Evolutionary conservation across 2,329 filamentous ascomycete species (phyloP).

Genomic region (Botrytis hyacinthi): DNA sequence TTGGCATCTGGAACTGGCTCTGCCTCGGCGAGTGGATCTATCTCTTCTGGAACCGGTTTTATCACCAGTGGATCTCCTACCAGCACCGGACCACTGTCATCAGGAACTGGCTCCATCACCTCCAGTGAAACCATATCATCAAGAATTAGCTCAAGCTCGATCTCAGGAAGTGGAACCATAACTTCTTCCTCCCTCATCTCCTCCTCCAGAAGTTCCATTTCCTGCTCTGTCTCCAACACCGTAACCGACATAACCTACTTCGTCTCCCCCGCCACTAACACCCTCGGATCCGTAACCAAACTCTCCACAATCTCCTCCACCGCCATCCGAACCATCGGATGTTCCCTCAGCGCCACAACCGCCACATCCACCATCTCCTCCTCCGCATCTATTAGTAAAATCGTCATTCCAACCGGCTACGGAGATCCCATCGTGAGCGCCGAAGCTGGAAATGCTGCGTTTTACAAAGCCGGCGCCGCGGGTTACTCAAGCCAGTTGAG

Average conservation of each 20-base stretch:
- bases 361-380: slow-evolving; percentile 2
- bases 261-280: not conserved
- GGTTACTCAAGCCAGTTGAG: not conserved
- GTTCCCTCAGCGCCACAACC: slow-evolving; percentile 7
- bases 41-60: not conserved
- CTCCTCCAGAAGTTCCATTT: not conserved
- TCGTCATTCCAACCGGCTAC: slow-evolving; percentile 6
- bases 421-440: slow-evolving; percentile 1
- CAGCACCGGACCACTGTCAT: not conserved
- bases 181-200: not conserved
- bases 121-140: not conserved
- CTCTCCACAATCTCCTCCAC: slow-evolving; percentile 12
- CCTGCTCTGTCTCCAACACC: slow-evolving; percentile 8
- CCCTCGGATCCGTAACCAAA: slow-evolving; percentile 1
- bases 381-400: slow-evolving; percentile 11
- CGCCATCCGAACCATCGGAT: not conserved
- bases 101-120: not conserved
- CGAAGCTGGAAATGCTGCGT: not conserved
- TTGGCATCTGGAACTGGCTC: not conserved
- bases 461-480: not conserved
- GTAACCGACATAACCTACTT: slow-evolving; percentile 14
- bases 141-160: not conserved
- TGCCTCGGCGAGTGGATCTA: not conserved
- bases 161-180: not conserved
- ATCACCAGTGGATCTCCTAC: not conserved